Conservation (phyloP, 75 land plant species). For the Pseudotsuga menziesii region DNA sequence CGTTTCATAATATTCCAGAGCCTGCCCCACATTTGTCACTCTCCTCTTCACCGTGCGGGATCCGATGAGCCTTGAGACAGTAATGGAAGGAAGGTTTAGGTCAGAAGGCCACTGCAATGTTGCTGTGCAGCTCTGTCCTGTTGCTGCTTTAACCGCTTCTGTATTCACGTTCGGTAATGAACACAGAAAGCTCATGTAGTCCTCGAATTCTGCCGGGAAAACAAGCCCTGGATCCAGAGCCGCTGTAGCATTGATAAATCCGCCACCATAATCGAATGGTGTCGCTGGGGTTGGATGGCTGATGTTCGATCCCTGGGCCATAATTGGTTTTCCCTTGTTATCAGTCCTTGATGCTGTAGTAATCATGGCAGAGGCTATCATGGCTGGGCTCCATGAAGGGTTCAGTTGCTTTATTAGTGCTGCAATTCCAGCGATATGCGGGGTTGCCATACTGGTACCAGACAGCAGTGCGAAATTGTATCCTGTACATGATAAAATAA, state of each 20-base stretch:
- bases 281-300: constrained; percentile 30
- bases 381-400: constrained; percentile 76
- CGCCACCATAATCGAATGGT: constrained; percentile 74
- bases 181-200: constrained; percentile 78
- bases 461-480: constrained; percentile 70
- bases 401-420: constrained; percentile 61
- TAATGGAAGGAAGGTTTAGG: constrained; percentile 67
- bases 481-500: constrained; percentile 26
- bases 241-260: constrained; percentile 48
- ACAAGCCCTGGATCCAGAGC: constrained; percentile 84
- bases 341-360: constrained; percentile 68
- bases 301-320: constrained; percentile 47
- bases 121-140: constrained; percentile 39
- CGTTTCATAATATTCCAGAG: constrained; percentile 41
- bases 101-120: constrained; percentile 34
- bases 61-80: constrained; percentile 39
- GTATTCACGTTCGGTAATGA: constrained; percentile 38
- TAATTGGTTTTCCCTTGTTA: constrained; percentile 51
- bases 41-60: constrained; percentile 18
- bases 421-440: constrained; percentile 83
- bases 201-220: constrained; percentile 61
- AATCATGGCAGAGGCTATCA: constrained; percentile 73
- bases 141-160: constrained; percentile 24
- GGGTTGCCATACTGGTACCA: constrained; percentile 94
- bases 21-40: constrained; percentile 35